phyloP scores from a whole-genome alignment of 1,284 basidiomycete species.

The Ustilago bromivora region DNA sequence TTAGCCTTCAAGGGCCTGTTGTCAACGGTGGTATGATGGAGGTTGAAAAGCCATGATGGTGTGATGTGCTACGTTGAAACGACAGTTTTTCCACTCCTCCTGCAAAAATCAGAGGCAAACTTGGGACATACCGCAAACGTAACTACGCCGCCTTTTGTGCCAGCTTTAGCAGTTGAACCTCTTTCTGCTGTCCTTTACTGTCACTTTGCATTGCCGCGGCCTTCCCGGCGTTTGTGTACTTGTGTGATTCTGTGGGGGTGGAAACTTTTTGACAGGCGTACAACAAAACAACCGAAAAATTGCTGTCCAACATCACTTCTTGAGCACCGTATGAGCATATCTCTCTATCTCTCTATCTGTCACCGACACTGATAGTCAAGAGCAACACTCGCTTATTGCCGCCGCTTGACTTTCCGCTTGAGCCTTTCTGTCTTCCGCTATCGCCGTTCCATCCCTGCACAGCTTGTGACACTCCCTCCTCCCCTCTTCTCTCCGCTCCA shows the following conservation, averaged over 20 bases:
- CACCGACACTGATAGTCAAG: not conserved
- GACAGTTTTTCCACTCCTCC: not conserved
- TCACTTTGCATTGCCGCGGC: conserved; percentile 23
- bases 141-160: not conserved
- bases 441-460: not conserved
- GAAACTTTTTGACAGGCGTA: conserved; percentile 14
- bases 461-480: not conserved
- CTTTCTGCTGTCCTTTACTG: not conserved
- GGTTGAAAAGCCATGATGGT: not conserved
- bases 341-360: not conserved
- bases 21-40: not conserved
- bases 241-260: not conserved
- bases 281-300: not conserved
- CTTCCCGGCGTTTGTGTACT: not conserved
- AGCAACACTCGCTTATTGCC: not conserved
- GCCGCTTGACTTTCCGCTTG: not conserved
- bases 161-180: not conserved
- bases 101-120: not conserved
- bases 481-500: conserved; percentile 1
- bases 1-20: not conserved
- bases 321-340: no score
- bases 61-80: conserved; percentile 5
- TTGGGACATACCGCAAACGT: no score
- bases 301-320: not conserved
- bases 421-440: conserved; percentile 12